Base-by-base conservation (phyloP, 75 land plant species). In the Azolla pinnata region DNA sequence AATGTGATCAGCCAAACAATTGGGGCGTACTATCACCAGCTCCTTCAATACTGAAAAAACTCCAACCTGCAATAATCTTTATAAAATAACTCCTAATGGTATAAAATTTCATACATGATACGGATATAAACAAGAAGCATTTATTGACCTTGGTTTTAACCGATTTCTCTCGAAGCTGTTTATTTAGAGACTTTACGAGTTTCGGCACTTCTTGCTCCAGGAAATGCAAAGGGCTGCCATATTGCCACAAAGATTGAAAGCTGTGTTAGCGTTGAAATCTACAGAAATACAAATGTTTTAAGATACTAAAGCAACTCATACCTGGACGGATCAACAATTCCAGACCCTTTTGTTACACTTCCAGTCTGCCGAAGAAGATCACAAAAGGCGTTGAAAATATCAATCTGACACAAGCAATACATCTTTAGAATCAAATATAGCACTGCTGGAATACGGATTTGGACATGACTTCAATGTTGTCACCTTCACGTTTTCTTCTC, bases 401-500 rank as follows among this genome's bases (percentile, higher is more conserved):
- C 99, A 79, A 95, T 86, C 99, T 95, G 83, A 50, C 55, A 38
- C 16, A 59, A 4, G 50, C 55, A n/a, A n/a, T n/a, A n/a, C n/a
- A n/a, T n/a, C n/a, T n/a, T n/a, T n/a, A 27, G 56, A 68, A 24
- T 35, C 55, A 20, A 10, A 60, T 12, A 21, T 10, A 56, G 33
- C 7, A 21, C 19, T n/a, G n/a, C n/a, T n/a, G n/a, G n/a, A n/a
- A n/a, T n/a, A n/a, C n/a, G n/a, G n/a, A n/a, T 42, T 42, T 17
- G 17, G 17, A 10, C 10, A 42, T 10, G 17, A 42, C 44, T 10
- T 10, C 10, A 10, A 17, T n/a, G n/a, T n/a, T 18, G 2, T 28
- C 56, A 86, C 99, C 87, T 95, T 95, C 0, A 95, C 99, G 77
- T 89, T 95, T 66, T 95, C 99, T 61, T 95, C 99, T 59, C 99